phyloP scores from a whole-genome alignment of 257 asterid genomes.

The Ajuga chamaepitys region DNA sequence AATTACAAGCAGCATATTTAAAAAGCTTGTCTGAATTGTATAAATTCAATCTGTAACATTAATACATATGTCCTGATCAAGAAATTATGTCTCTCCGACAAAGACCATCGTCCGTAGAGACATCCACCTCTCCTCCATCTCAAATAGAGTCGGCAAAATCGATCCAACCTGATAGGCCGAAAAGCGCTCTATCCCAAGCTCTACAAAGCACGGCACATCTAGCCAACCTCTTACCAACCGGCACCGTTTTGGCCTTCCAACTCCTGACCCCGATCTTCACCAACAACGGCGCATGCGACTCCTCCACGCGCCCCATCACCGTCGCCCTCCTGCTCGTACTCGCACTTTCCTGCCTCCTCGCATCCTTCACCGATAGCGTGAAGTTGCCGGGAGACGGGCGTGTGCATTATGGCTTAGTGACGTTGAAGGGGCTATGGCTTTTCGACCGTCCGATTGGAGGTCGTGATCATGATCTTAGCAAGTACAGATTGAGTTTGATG shows the following conservation, averaged over 20 bases:
- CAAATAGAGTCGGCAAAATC: too few relatives aligned
- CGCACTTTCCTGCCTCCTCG: slow-evolving; percentile 48
- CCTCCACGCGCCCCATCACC: slow-evolving; percentile 30
- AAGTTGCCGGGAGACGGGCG: slow-evolving; percentile 38
- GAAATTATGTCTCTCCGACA: too few relatives aligned
- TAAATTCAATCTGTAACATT: too few relatives aligned
- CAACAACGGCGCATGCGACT: slow-evolving; percentile 49
- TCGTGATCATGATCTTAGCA: slow-evolving; percentile 34
- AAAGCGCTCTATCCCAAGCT: slow-evolving; percentile 32
- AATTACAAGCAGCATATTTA: too few relatives aligned
- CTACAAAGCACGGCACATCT: slow-evolving; percentile 51
- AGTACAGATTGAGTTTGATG: slow-evolving; percentile 34
- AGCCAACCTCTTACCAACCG: slow-evolving; percentile 79
- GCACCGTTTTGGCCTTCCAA: slow-evolving; percentile 68
- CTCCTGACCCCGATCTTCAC: slow-evolving; percentile 61
- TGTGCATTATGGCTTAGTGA: slow-evolving; percentile 49
- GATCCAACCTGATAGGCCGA: slow-evolving; percentile 19
- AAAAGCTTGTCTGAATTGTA: too few relatives aligned
- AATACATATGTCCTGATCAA: too few relatives aligned
- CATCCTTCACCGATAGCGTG: slow-evolving; percentile 63
- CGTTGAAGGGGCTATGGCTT: slow-evolving; percentile 53
- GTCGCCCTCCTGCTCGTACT: slow-evolving; percentile 33
- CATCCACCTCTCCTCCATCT: too few relatives aligned
- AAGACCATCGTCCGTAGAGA: too few relatives aligned
- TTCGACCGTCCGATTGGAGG: slow-evolving; percentile 31